phyloP scores from a whole-genome alignment of 202 grass and related monocot species.

The Zizania palustris region DNA sequence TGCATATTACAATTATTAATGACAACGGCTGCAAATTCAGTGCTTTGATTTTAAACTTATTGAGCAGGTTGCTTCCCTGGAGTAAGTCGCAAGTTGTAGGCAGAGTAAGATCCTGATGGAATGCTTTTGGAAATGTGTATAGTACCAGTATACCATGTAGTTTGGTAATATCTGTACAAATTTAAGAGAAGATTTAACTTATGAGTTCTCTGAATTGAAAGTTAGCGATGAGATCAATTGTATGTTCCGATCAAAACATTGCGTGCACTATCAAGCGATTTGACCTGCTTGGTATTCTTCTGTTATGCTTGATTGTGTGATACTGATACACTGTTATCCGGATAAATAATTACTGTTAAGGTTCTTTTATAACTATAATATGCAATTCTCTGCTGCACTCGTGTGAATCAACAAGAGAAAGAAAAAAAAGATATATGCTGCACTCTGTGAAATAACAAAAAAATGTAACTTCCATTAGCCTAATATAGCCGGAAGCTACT shows the following conservation, averaged over 20 bases:
- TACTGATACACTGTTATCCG: no score
- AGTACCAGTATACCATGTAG: neutral
- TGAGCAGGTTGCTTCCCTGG: slow-evolving; percentile 74
- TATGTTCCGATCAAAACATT: neutral
- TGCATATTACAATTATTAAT: neutral
- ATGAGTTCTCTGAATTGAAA: slow-evolving; percentile 10
- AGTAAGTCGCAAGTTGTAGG: neutral
- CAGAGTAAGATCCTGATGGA: neutral
- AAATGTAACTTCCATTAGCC: no score
- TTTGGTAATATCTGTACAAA: neutral
- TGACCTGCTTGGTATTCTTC: neutral
- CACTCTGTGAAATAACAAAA: no score
- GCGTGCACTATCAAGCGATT: neutral
- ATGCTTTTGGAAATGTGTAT: neutral
- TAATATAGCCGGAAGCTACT: no score
- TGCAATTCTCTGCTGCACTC: no score
- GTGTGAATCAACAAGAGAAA: no score
- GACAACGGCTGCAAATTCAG: neutral
- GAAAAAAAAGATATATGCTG: no score
- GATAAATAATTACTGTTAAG: no score
- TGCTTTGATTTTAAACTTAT: slow-evolving; percentile 21
- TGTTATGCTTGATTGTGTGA: neutral
- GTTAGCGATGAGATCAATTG: neutral
- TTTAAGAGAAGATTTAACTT: neutral
- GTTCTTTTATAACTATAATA: no score